Evolutionary conservation across 768 basidiomycete genomes (phyloP), one percentile per base, ranked within the genome.

Genomic region (Lentinula edodes): DNA sequence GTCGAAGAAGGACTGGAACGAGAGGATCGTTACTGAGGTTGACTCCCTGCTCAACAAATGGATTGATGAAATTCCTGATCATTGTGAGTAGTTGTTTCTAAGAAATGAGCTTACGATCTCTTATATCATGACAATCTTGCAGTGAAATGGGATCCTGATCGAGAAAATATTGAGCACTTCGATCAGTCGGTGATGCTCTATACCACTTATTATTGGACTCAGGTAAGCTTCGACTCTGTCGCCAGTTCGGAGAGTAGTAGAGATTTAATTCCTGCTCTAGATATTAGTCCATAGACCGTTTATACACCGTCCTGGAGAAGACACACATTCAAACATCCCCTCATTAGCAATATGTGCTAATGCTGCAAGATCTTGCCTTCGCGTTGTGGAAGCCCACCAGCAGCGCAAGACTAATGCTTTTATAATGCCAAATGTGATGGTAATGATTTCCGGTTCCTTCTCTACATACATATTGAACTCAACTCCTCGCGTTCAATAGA

Each of bases 31-130:
- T 5, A 81, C 84, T 8, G 88, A 90, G 61, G 76, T 93, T 3
- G 90, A 93, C 73, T 86, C 87, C 2, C 83, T 84, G 1, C 73
- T 93, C 68, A 90, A 92, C 65, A 79, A 82, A 16, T 93, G 91
- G 91, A 79, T 88, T 52, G 86, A 89, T 59, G 76, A 81, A 3
- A 77, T 93, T 3, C 91, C 91, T 1, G 74, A 77, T 45, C 85
- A 86, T 67, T 68, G 79, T 77, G n/a, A 16, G 67, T 65, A 20
- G 5, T n/a, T 15, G 28, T 28, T n/a, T n/a, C n/a, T n/a, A n/a
- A 28, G 28, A 28, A 28, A 28, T 28, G 3, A 28, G 1, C 3
- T 28, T 0, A 20, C 13, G 16, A 45, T 23, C 39, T 16, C 36
- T 5, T 16, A 2, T 6, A 15, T 13, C 9, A 1, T 16, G 9